Base-by-base conservation (phyloP, 1,284 basidiomycete species). In the Thecaphora frezii region DNA sequence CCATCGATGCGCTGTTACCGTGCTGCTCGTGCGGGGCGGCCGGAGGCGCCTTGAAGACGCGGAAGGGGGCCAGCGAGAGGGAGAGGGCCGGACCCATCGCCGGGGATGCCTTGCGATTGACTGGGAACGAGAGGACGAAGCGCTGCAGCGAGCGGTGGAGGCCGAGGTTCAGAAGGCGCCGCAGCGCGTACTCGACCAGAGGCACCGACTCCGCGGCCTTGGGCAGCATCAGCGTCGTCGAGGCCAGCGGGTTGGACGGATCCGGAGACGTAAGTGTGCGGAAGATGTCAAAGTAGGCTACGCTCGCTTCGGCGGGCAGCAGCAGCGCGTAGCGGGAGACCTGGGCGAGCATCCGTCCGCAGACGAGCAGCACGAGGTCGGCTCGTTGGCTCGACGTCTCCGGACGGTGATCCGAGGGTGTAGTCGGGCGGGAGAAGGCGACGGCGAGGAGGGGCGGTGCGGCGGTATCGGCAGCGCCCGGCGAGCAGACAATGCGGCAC, bases 111-210 rank as follows among this genome's bases (percentile, higher is more conserved):
- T 58, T 64, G n/a, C 57, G 54, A 26, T 63, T 41, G 10, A 57
- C 21, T 0, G 57, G 47, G 23, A 73, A 56, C 13, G 59, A 50
- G 13, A 65, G 33, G 19, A 73, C 54, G 49, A 54, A 54, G 3
- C 21, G 14, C n/a, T 58, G 56, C 1, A 73, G 47, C 9, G 65
- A 44, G 19, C 38, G 53, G n/a, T 66, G 58, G 36, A 73, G 43
- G 10, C 46, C 59, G 22, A 51, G 40, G 3, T 49, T 40, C 18
- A 68, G 40, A 18, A 64, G 56, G 4, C 28, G 28, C 7, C 14
- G 8, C 28, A 30, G 28, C 28, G 14, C 14, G 28, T 30, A 30
- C 28, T 30, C 28, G 28, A 30, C 28, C 28, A 30, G 8, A 14
- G 8, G 7, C 28, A 30, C 7, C 7, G 8, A 8, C 28, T 30